phyloP scores from a whole-genome alignment of 1,284 basidiomycete genomes.

The Quambalaria eucalypti region DNA sequence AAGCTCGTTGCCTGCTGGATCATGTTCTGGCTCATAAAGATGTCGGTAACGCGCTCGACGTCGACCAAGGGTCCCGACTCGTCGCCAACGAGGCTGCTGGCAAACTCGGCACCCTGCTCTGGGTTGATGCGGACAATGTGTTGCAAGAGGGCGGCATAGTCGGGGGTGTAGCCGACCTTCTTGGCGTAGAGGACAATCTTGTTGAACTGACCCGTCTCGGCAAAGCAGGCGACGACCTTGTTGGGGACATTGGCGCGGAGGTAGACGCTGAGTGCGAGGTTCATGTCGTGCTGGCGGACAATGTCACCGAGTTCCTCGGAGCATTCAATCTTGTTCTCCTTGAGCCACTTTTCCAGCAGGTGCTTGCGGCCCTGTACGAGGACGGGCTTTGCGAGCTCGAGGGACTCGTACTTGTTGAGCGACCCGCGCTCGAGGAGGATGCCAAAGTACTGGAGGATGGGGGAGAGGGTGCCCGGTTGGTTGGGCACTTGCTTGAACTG shows the following conservation, averaged over 20 bases:
- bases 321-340: slow-evolving; percentile 99
- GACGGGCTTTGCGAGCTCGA: slow-evolving; percentile 92
- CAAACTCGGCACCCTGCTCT: slow-evolving; percentile 97
- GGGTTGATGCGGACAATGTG: slow-evolving; percentile 94
- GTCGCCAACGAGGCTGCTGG: slow-evolving; percentile 86
- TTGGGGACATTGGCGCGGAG: slow-evolving; percentile 95
- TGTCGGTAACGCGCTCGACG: slow-evolving; percentile 67
- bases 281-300: slow-evolving; percentile 91
- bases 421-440: slow-evolving; percentile 95
- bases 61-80: slow-evolving; percentile 87
- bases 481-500: slow-evolving; percentile 92
- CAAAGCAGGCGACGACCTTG: slow-evolving; percentile 95
- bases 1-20: slow-evolving; percentile 98
- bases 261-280: slow-evolving; percentile 95
- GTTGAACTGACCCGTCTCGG: slow-evolving; percentile 95
- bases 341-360: slow-evolving; percentile 96
- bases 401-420: slow-evolving; percentile 89
- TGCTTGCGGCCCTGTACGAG: slow-evolving; percentile 95
- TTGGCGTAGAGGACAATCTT: slow-evolving; percentile 98
- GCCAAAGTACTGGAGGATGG: slow-evolving; percentile 97
- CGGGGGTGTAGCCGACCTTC: slow-evolving; percentile 89
- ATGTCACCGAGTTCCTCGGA: slow-evolving; percentile 97
- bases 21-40: slow-evolving; percentile 99
- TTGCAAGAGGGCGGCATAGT: slow-evolving; percentile 89
- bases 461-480: slow-evolving; percentile 80